Percentiles rank a stretch among this genome's conserved stretches.
These are phyloP conservation scores for Aegle marmelos DNA, from an alignment of 345 rosid genomes.

Conservation along the genomic window DNA sequence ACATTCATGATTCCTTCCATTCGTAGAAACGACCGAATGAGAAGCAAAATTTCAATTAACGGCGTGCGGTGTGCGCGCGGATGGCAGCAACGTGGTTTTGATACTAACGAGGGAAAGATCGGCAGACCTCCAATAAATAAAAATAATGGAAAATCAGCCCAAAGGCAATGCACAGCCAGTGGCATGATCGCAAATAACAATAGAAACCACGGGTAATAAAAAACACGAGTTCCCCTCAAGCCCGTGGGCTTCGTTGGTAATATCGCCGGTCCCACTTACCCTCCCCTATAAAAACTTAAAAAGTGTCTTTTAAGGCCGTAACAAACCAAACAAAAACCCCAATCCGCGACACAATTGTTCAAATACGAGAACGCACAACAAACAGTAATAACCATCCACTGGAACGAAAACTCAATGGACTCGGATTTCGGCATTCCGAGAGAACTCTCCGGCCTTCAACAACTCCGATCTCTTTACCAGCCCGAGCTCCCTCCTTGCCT, in stretches of 20 bases:
- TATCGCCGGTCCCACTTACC: constrained; percentile 9
- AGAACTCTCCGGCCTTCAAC: constrained; percentile 87
- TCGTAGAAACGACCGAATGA: too few relatives aligned
- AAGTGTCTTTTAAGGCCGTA: not conserved
- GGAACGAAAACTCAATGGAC: constrained; percentile 49
- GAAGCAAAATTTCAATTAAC: too few relatives aligned
- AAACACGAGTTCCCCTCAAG: not conserved
- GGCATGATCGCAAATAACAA: not conserved
- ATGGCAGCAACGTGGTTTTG: not conserved
- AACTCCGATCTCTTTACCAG: constrained; percentile 72
- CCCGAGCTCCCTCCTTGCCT: constrained; percentile 95
- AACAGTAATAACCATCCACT: not conserved
- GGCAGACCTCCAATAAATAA: not conserved
- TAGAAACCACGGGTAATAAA: not conserved
- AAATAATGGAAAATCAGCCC: not conserved
- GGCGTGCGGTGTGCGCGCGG: too few relatives aligned
- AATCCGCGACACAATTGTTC: not conserved
- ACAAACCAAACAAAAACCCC: not conserved
- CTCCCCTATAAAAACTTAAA: constrained; percentile 18
- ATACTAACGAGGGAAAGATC: not conserved
- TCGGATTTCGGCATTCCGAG: constrained; percentile 94
- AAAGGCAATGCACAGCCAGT: not conserved
- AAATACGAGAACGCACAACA: not conserved
- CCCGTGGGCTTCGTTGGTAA: constrained; percentile 11
- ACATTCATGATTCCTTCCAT: too few relatives aligned